A percentile compares a stretch with the other conserved stretches of the same genome.
Evolutionary conservation across 768 basidiomycete genomes (phyloP).

Genomic region (Hygrophoropsis aurantiaca): DNA sequence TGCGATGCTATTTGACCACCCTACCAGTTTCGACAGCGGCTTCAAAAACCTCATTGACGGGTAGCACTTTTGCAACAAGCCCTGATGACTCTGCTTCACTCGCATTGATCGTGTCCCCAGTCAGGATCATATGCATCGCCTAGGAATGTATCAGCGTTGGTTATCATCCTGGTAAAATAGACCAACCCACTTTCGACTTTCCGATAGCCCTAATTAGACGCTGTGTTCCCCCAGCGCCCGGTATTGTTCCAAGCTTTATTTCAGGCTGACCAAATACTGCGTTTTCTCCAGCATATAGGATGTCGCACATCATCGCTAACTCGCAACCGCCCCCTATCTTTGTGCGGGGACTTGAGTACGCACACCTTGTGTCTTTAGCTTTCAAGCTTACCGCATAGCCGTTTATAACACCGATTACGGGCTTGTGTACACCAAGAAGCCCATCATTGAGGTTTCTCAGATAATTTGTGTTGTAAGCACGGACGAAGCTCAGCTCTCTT

Average conservation of each 20-base stretch:
- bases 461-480: conserved; percentile 46
- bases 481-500: conserved; percentile 73
- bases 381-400: conserved; percentile 73
- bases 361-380: not conserved
- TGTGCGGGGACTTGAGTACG: not conserved
- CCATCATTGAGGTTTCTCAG: conserved; percentile 43
- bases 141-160: conserved; percentile 11
- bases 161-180: not conserved
- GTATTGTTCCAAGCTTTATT: conserved; percentile 92
- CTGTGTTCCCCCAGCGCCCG: conserved; percentile 92
- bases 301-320: conserved; percentile 94
- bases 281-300: conserved; percentile 83
- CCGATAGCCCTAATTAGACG: conserved; percentile 83
- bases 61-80: conserved; percentile 45
- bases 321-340: conserved; percentile 97
- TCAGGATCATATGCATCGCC: conserved; percentile 59
- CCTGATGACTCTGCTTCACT: conserved; percentile 47
- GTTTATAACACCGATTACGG: conserved; percentile 91
- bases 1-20: not conserved
- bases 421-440: conserved; percentile 67
- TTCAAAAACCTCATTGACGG: conserved; percentile 37
- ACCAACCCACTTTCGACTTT: conserved; percentile 54
- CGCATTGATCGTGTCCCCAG: conserved; percentile 46
- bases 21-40: conserved; percentile 43
- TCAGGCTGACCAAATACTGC: conserved; percentile 96